Percentiles rank a stretch among this genome's conserved stretches.
phyloP scores from a whole-genome alignment of 1,284 basidiomycete genomes.

The Laetiporus sulphureus region DNA sequence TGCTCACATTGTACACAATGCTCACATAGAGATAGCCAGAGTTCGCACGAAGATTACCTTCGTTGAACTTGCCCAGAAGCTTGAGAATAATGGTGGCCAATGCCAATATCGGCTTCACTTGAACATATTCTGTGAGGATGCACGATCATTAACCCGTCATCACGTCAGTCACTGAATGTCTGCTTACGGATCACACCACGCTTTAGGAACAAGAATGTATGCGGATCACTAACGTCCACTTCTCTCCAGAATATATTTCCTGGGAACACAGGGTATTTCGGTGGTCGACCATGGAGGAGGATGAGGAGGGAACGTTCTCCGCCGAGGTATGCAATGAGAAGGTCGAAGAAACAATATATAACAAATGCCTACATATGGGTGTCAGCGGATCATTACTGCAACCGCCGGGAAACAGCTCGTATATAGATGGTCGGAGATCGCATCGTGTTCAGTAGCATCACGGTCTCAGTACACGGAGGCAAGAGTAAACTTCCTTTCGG shows the following conservation, averaged over 20 bases:
- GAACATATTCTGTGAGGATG: slow-evolving; percentile 79
- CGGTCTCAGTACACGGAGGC: no score
- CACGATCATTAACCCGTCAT: neutral
- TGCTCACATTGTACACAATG: slow-evolving; percentile 73
- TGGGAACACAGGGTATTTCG: slow-evolving; percentile 85
- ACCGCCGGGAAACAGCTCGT: neutral
- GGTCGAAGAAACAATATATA: slow-evolving; percentile 89
- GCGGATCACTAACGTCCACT: slow-evolving; percentile 89
- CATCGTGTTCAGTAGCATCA: no score
- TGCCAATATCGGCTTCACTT: slow-evolving; percentile 91
- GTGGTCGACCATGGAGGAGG: slow-evolving; percentile 83
- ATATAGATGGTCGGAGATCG: no score
- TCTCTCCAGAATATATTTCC: slow-evolving; percentile 70
- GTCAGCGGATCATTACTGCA: neutral
- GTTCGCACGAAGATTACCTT: slow-evolving; percentile 77
- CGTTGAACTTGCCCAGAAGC: slow-evolving; percentile 81
- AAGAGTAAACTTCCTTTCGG: no score
- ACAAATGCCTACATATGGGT: slow-evolving; percentile 91
- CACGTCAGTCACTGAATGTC: neutral
- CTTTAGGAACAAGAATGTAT: slow-evolving; percentile 91
- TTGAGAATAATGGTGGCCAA: slow-evolving; percentile 84
- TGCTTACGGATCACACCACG: slow-evolving; percentile 87
- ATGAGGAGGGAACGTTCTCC: slow-evolving; percentile 92
- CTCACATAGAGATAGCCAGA: slow-evolving; percentile 94
- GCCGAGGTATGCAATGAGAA: slow-evolving; percentile 83